phyloP scores from a whole-genome alignment of 2,329 filamentous ascomycete species.

The Aaosphaeria pasadenensis region DNA sequence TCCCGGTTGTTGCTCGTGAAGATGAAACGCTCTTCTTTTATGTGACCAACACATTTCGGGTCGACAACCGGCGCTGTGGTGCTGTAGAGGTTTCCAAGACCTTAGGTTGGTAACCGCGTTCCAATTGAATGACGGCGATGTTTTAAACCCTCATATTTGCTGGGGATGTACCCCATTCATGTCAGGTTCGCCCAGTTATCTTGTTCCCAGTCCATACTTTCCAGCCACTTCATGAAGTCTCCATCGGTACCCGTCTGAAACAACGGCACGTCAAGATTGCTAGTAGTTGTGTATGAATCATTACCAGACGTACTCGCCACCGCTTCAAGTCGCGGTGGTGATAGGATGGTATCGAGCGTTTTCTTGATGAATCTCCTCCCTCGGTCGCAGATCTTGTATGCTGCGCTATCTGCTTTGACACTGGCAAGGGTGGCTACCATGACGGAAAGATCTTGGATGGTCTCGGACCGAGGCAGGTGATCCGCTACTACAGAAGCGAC shows the following conservation, averaged over 20 bases:
- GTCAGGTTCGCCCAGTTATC: conserved; percentile 12
- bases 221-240: conserved; percentile 45
- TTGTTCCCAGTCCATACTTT: conserved; percentile 43
- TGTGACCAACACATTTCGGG: too few relatives aligned
- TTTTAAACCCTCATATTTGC: too few relatives aligned
- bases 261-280: conserved; percentile 29
- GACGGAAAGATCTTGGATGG: conserved; percentile 46
- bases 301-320: conserved; percentile 3
- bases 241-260: conserved; percentile 37
- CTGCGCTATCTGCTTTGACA: conserved; percentile 38
- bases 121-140: too few relatives aligned
- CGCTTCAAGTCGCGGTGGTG: conserved; percentile 14
- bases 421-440: conserved; percentile 42
- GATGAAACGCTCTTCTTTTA: too few relatives aligned
- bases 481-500: conserved; percentile 19
- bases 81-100: too few relatives aligned
- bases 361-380: conserved; percentile 40
- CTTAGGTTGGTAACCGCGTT: too few relatives aligned
- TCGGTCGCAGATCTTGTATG: conserved; percentile 42
- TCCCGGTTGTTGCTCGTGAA: too few relatives aligned
- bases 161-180: too few relatives aligned
- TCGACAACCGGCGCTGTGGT: too few relatives aligned
- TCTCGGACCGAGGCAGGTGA: conserved; percentile 42
- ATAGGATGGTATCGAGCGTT: conserved; percentile 43
- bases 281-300: not conserved